phyloP scores from a whole-genome alignment of 2,329 filamentous ascomycete genomes.

The Chaetomiaceae sp. region DNA sequence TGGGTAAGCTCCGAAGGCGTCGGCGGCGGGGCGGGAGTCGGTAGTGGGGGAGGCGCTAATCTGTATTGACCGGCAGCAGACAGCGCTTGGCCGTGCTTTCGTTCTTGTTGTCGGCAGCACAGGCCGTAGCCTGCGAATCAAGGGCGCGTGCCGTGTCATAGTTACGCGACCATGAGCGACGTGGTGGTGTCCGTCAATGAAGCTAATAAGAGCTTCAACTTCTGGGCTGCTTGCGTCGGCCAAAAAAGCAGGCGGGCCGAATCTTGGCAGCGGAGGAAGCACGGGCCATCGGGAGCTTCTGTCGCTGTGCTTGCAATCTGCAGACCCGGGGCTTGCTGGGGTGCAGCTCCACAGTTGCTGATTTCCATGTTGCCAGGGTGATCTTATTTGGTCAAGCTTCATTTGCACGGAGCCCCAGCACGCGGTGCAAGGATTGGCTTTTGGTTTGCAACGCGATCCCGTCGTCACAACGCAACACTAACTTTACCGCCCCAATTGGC shows the following conservation, averaged over 20 bases:
- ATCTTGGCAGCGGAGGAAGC: neutral
- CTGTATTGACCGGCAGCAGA: conserved; percentile 56
- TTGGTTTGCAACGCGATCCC: conserved; percentile 8
- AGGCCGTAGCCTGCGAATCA: conserved; percentile 35
- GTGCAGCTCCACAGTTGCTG: conserved; percentile 3
- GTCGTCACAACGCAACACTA: conserved; percentile 8
- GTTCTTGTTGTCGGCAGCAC: conserved; percentile 24
- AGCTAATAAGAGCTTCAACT: neutral
- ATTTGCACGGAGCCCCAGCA: neutral
- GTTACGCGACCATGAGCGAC: conserved; percentile 18
- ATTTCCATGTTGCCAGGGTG: conserved; percentile 13
- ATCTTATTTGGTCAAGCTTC: conserved; percentile 9
- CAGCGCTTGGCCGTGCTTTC: conserved; percentile 32
- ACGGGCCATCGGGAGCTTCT: conserved; percentile 1
- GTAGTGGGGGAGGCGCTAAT: conserved; percentile 59
- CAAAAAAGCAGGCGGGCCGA: conserved; percentile 2
- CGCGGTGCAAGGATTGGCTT: conserved; percentile 5
- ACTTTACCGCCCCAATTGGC: conserved; percentile 7
- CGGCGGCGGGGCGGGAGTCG: conserved; percentile 48
- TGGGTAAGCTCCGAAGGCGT: conserved; percentile 52
- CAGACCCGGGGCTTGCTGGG: neutral
- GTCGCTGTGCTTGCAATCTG: too few species aligned
- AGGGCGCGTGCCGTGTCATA: conserved; percentile 43
- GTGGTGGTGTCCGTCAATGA: conserved; percentile 4
- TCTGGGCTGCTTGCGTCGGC: neutral